Evolutionary conservation across 1,284 basidiomycete species (phyloP), one percentile per base, ranked within the genome.

Genomic region (Rhodotorula sp.): DNA sequence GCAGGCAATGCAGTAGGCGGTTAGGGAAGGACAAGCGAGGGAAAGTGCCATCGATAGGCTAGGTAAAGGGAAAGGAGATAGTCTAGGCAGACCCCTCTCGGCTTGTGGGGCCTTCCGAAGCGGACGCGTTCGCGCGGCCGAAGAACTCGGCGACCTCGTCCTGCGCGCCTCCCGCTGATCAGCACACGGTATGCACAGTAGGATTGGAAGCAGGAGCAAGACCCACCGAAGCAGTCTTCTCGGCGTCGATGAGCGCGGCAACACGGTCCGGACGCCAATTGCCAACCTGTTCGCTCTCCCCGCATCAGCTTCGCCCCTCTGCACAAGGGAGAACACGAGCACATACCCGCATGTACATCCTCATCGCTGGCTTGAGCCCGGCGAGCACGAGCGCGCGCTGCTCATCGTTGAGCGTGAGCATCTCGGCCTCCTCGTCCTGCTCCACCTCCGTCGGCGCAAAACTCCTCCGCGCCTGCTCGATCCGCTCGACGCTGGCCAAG

Each of bases 271-370:
- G 39, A 8, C n/a, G 12, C n/a, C 53, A 69, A 5, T 1, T 12
- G n/a, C 53, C 54, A 41, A 51, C 34, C 63, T 69, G 63, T 17
- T 6, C 27, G 29, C 5, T 4, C 27, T 6, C 25, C 27, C 25
- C 27, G 13, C 17, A 48, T 48, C 46, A 17, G 17, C 6, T 6
- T 6, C 46, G 55, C 34, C 6, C 17, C 27, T 51, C 6, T n/a
- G 12, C 27, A 9, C n/a, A 19, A 17, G 25, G 37, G 15, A 17
- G 36, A 39, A 3, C 6, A 27, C 2, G 17, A 44, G 9, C 6
- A 32, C 66, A n/a, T 53, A 74, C 73, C 44, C 54, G 64, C 60
- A 57, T 68, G 53, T 70, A 72, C 3, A 67, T 39, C 25, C 53
- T 13, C 4, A 29, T 21, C 13, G 66, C 61, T 2, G 68, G 67